phyloP scores from a whole-genome alignment of 371 early-diverging fungal genomes.

The Capillidium rhysosporum region DNA sequence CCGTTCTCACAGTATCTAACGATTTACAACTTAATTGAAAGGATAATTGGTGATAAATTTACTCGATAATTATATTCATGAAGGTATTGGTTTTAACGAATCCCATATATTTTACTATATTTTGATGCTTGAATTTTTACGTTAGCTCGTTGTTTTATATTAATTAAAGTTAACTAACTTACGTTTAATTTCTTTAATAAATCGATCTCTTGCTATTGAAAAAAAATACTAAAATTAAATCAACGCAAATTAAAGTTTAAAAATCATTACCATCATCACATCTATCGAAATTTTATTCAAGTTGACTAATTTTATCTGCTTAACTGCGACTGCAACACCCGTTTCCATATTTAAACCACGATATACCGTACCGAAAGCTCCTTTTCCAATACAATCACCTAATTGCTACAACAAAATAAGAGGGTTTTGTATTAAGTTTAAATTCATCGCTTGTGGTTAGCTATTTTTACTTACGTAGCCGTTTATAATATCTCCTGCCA shows the following conservation, averaged over 20 bases:
- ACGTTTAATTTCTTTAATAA: constrained; percentile 39
- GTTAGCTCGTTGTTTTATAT: neutral
- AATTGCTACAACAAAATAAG: constrained; percentile 22
- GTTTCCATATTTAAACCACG: constrained; percentile 46
- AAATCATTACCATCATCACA: constrained; percentile 25
- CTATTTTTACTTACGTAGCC: no score
- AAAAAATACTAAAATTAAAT: neutral
- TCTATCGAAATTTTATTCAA: constrained; percentile 22
- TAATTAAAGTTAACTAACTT: constrained; percentile 7
- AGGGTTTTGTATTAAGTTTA: neutral
- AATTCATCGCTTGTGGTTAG: no score
- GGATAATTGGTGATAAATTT: constrained; percentile 3
- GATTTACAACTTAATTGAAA: neutral
- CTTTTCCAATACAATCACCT: constrained; percentile 59
- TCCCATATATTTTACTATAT: constrained; percentile 60
- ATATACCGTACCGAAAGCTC: constrained; percentile 57
- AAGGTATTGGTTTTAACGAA: constrained; percentile 35
- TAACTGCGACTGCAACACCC: constrained; percentile 52
- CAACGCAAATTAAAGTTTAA: neutral
- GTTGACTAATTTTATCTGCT: constrained; percentile 32
- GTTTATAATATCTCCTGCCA: no score
- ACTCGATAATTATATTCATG: constrained; percentile 61
- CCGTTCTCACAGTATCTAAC: constrained; percentile 66
- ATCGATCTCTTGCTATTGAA: constrained; percentile 34
- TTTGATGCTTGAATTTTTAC: constrained; percentile 28